Evolutionary conservation across 192 early-diverging fungal genomes (phyloP).

Genomic region (Coemansia sp.): DNA sequence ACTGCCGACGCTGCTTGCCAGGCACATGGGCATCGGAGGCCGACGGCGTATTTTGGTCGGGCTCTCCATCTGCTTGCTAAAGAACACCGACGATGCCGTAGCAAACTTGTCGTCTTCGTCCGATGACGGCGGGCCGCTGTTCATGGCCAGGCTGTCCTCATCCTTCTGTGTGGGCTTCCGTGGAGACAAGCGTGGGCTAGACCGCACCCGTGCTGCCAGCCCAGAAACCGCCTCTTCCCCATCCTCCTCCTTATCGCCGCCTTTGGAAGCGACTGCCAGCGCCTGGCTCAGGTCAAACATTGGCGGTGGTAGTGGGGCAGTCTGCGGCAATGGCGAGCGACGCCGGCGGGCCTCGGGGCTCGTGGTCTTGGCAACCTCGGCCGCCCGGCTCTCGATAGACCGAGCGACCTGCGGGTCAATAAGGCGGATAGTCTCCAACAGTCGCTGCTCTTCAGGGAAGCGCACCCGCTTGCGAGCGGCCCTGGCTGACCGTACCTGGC

Average conservation of each 20-base stretch:
- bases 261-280: background rate
- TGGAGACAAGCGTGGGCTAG: constrained; percentile 5
- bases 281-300: background rate
- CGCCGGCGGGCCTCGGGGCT: background rate
- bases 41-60: background rate
- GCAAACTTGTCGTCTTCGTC: constrained; percentile 6
- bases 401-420: constrained; percentile 30
- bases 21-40: background rate
- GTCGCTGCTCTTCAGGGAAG: constrained; percentile 37
- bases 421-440: constrained; percentile 43
- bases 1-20: background rate
- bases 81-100: background rate
- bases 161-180: background rate
- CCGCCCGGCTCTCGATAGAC: constrained; percentile 20
- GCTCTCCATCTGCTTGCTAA: background rate
- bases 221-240: background rate
- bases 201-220: constrained; percentile 3
- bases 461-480: constrained; percentile 29
- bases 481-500: constrained; percentile 4
- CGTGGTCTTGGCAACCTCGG: background rate
- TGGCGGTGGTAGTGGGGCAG: background rate
- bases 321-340: background rate
- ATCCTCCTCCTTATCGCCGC: background rate
- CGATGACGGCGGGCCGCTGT: background rate
- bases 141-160: too few relatives aligned